phyloP scores from a whole-genome alignment of 2,329 filamentous ascomycete genomes.

The Beauveria caledonica region DNA sequence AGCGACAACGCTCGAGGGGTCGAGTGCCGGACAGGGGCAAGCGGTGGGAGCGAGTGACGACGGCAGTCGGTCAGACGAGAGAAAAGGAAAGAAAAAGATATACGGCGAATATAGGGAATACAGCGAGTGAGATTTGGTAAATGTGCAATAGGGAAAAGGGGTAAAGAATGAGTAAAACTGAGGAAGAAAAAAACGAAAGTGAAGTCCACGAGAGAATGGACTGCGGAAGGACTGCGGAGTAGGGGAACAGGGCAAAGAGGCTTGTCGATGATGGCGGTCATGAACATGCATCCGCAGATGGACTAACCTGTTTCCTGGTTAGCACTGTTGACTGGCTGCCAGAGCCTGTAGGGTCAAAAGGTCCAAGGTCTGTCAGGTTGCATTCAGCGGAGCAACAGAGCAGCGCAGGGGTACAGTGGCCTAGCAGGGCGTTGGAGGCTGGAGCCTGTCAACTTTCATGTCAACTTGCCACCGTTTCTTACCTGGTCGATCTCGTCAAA shows the following conservation, averaged over 20 bases:
- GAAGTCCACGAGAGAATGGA: neutral
- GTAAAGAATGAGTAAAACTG: neutral
- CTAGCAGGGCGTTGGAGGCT: neutral
- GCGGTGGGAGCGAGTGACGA: neutral
- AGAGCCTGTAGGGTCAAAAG: too few relatives aligned
- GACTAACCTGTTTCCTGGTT: too few relatives aligned
- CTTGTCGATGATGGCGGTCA: too few relatives aligned
- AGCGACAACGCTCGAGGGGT: slow-evolving; percentile 2
- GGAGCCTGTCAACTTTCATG: too few relatives aligned
- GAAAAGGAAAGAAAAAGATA: neutral
- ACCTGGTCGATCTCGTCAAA: too few relatives aligned
- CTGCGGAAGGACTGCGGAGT: neutral
- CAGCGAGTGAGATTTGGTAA: neutral
- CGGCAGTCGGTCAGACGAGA: neutral
- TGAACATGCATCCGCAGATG: neutral
- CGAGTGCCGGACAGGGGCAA: neutral
- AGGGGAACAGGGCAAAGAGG: neutral
- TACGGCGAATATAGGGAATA: neutral
- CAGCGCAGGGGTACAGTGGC: neutral
- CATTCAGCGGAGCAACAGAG: neutral
- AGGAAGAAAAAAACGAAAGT: neutral
- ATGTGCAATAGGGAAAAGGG: neutral
- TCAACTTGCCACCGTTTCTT: too few relatives aligned
- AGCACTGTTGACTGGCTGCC: too few relatives aligned
- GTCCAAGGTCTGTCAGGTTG: too few relatives aligned